phyloP scores from a whole-genome alignment of 805 yeast species.

The Candida vartiovaarae region DNA sequence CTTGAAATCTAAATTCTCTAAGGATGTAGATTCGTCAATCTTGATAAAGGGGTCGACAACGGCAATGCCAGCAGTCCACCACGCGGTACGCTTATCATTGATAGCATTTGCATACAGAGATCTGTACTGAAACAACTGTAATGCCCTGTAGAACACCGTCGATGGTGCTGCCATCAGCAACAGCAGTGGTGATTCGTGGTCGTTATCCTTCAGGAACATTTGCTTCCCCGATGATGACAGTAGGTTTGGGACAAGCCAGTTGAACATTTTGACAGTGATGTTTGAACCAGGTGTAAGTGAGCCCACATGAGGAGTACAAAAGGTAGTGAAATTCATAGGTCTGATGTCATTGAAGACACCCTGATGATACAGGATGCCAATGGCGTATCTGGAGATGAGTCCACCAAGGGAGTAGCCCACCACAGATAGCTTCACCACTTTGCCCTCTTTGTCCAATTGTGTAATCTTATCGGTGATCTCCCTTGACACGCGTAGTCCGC shows the following conservation, averaged over 20 bases:
- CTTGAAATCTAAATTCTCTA: slow-evolving; percentile 31
- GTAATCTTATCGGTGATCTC: slow-evolving; percentile 47
- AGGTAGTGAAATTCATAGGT: slow-evolving; percentile 54
- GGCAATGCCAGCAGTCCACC: slow-evolving; percentile 77
- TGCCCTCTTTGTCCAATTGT: slow-evolving; percentile 17
- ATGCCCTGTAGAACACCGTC: slow-evolving; percentile 53
- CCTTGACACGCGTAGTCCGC: slow-evolving; percentile 67
- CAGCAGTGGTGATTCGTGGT: slow-evolving; percentile 43
- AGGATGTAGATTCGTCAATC: slow-evolving; percentile 37
- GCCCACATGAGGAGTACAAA: slow-evolving; percentile 70
- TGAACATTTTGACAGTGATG: slow-evolving; percentile 46
- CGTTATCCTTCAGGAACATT: slow-evolving; percentile 52
- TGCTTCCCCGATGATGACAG: slow-evolving; percentile 72
- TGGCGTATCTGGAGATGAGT: slow-evolving; percentile 65
- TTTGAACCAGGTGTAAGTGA: slow-evolving; percentile 53
- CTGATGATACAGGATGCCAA: slow-evolving; percentile 58
- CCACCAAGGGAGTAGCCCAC: slow-evolving; percentile 88
- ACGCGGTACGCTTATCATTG: slow-evolving; percentile 75
- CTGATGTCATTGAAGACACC: slow-evolving; percentile 44
- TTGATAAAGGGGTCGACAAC: slow-evolving; percentile 49
- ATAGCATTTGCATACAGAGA: slow-evolving; percentile 68
- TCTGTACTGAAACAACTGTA: slow-evolving; percentile 44
- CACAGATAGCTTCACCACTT: slow-evolving; percentile 60
- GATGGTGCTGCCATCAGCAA: slow-evolving; percentile 56
- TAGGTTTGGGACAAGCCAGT: slow-evolving; percentile 53